Evolutionary conservation across 306 rosid species (phyloP), one percentile per base, ranked within the genome.

Genomic region (Prinsepia uniflora): DNA sequence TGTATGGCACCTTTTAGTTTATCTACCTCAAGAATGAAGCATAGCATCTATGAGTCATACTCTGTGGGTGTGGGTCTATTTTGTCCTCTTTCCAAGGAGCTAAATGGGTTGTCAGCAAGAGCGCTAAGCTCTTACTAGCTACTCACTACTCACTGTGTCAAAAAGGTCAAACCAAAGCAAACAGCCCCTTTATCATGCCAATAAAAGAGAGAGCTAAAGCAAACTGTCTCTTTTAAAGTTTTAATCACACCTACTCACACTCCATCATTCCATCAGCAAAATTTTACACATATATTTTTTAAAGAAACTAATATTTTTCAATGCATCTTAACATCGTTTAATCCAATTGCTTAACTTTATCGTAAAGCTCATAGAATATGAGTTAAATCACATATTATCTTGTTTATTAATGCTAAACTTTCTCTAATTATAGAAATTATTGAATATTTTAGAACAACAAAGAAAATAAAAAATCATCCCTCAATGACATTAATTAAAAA

Each of bases 401-500:
- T 62, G 12, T 62, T 41, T 20, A 64, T 12, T 43, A 18, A 6
- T 24, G 2, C 15, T 20, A n/a, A n/a, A 52, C 36, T 30, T 3
- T n/a, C 0, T 52, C 12, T 47, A 1, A 43, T 8, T 43, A 45
- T 48, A 7, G n/a, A 52, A 17, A n/a, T n/a, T 52, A 30, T 3
- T 30, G 2, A 30, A 30, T 30, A 30, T 30, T 30, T 30, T 30
- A 30, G 2, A 30, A 24, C 30, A 24, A 2, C 30, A 24, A 24
- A 24, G 30, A 24, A 24, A 24, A n/a, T n/a, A 24, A 24, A 24
- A 24, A 24, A 24, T 24, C 30, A 24, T 24, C 30, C 80, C 58
- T 61, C 71, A 75, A 81, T 46, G 10, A 54, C 52, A 45, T 59
- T 67, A n/a, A n/a, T n/a, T 19, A 40, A 83, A 87, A 81, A 83